Conservation (phyloP, 768 basidiomycete genomes). For the Solioccasus polychromus region DNA sequence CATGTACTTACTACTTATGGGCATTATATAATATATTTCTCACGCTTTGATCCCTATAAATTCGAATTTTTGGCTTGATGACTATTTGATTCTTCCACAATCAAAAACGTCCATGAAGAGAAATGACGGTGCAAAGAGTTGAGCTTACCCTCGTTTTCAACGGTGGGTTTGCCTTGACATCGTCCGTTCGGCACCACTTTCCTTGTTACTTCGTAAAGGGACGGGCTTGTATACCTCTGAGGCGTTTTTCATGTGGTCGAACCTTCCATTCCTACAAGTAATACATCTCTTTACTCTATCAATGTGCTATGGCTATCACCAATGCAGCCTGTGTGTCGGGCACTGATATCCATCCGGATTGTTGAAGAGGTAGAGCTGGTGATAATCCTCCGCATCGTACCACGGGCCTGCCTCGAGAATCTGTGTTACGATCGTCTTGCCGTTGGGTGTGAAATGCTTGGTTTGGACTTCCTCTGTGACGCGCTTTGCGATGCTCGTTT, state of each 20-base stretch:
- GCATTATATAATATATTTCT: slow-evolving; percentile 23
- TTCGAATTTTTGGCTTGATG: background rate
- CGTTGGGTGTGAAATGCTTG: slow-evolving; percentile 74
- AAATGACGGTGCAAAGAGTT: slow-evolving; percentile 55
- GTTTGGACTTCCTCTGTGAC: slow-evolving; percentile 83
- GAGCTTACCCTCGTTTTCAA: slow-evolving; percentile 41
- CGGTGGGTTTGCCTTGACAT: slow-evolving; percentile 52
- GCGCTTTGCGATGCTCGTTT: slow-evolving; percentile 64
- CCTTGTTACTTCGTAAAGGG: slow-evolving; percentile 60
- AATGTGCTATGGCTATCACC: slow-evolving; percentile 47
- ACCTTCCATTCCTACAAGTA: too few species aligned
- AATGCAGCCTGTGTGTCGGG: slow-evolving; percentile 81
- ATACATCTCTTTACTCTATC: too few species aligned
- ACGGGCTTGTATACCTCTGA: slow-evolving; percentile 55
- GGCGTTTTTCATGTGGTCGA: slow-evolving; percentile 36
- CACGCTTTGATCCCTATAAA: slow-evolving; percentile 13
- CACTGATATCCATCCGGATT: slow-evolving; percentile 91
- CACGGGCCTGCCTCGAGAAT: slow-evolving; percentile 69
- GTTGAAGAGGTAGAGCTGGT: slow-evolving; percentile 75
- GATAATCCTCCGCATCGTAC: slow-evolving; percentile 83
- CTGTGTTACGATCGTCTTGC: slow-evolving; percentile 73
- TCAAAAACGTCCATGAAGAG: slow-evolving; percentile 52
- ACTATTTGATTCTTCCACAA: slow-evolving; percentile 43
- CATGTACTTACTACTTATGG: too few species aligned
- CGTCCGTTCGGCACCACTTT: slow-evolving; percentile 60